Evolutionary conservation across 768 basidiomycete genomes (phyloP).

Genomic region (Pleurotus tuoliensis): DNA sequence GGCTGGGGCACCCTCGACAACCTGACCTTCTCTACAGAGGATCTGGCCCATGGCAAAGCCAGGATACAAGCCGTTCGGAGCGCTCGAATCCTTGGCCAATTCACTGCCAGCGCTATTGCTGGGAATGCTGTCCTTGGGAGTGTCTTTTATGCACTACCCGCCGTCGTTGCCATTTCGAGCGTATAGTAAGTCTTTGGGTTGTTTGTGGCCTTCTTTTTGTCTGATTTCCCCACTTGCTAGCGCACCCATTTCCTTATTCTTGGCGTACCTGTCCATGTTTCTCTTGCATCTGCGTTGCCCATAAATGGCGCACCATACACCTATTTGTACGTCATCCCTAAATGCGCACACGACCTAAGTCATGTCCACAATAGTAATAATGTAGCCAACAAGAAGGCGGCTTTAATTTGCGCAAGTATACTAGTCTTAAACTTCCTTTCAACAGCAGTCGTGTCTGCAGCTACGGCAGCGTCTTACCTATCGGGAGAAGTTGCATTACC

Average conservation of each 20-base stretch:
- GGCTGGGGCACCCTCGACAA: slow-evolving; percentile 60
- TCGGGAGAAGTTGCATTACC: slow-evolving; percentile 58
- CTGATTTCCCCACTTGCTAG: slow-evolving; percentile 25
- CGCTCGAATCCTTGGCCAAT: slow-evolving; percentile 53
- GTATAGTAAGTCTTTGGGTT: slow-evolving; percentile 50
- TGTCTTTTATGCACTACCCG: slow-evolving; percentile 68
- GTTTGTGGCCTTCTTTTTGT: not conserved
- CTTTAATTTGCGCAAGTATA: slow-evolving; percentile 61
- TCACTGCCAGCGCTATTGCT: slow-evolving; percentile 60
- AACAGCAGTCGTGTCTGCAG: slow-evolving; percentile 69
- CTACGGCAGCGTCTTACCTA: slow-evolving; percentile 67
- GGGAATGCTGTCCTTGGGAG: slow-evolving; percentile 67
- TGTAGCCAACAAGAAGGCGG: slow-evolving; percentile 57
- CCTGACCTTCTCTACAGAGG: slow-evolving; percentile 41
- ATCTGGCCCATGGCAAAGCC: slow-evolving; percentile 30
- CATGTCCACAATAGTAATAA: slow-evolving; percentile 41
- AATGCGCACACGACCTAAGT: not conserved
- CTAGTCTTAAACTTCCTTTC: slow-evolving; percentile 70
- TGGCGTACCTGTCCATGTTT: slow-evolving; percentile 59
- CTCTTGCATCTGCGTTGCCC: slow-evolving; percentile 64
- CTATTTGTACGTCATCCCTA: slow-evolving; percentile 44
- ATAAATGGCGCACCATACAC: slow-evolving; percentile 71
- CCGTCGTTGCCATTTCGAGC: slow-evolving; percentile 53
- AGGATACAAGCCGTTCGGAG: slow-evolving; percentile 24
- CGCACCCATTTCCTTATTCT: slow-evolving; percentile 65